These are phyloP conservation scores for Dryadomyces sulphureus DNA, from an alignment of 2,329 filamentous ascomycete genomes.

Conservation along the genomic window DNA sequence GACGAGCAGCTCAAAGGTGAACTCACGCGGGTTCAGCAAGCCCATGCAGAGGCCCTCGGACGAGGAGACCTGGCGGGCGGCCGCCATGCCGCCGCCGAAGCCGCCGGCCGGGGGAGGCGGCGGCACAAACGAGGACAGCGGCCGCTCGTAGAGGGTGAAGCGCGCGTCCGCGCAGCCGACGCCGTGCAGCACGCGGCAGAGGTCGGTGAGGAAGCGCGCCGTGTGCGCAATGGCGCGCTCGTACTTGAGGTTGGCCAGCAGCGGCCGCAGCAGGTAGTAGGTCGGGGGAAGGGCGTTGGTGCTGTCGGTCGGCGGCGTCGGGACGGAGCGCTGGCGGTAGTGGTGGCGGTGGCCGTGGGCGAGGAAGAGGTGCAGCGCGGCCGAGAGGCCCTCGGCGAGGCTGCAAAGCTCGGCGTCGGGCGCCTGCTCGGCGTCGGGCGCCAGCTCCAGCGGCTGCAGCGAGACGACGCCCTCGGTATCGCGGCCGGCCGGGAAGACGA, in stretches of 20 bases:
- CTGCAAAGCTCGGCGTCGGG: constrained; percentile 19
- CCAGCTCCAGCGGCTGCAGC: constrained; percentile 45
- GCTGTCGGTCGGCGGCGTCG: constrained; percentile 22
- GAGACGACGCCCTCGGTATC: constrained; percentile 50
- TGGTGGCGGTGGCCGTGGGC: constrained; percentile 53
- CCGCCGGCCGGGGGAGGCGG: background rate
- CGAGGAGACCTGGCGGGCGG: constrained; percentile 21
- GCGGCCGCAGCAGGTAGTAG: constrained; percentile 34
- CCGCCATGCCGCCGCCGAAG: constrained; percentile 19
- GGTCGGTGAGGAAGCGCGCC: constrained; percentile 25
- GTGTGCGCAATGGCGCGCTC: constrained; percentile 23
- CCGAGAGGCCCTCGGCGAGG: constrained; percentile 50
- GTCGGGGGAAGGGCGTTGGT: constrained; percentile 24
- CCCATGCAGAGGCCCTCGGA: constrained; percentile 30
- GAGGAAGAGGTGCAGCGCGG: constrained; percentile 62
- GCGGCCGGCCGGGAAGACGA: constrained; percentile 39
- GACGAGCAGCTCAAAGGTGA: constrained; percentile 29
- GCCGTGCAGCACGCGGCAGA: constrained; percentile 27
- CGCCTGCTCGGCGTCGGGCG: constrained; percentile 7
- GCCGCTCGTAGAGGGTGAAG: constrained; percentile 10
- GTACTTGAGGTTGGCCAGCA: constrained; percentile 34
- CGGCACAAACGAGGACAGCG: constrained; percentile 3
- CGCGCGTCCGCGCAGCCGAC: constrained; percentile 4
- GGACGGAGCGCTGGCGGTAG: constrained; percentile 51
- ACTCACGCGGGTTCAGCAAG: constrained; percentile 25